Evolutionary conservation across 768 basidiomycete species (phyloP), one percentile per base, ranked within the genome.

Genomic region (Tulasnella sp.): DNA sequence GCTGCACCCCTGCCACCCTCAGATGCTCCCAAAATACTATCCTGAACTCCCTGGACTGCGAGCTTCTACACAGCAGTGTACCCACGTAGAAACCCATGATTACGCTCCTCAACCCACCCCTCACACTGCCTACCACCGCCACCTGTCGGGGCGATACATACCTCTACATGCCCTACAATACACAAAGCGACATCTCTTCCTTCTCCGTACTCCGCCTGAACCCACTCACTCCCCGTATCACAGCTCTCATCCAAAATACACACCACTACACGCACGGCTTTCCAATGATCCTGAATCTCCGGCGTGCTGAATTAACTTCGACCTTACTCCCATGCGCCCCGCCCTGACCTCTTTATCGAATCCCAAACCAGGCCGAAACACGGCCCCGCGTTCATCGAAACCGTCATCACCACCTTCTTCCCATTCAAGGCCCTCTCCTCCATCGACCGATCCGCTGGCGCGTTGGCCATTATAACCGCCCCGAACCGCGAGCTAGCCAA

Each of bases 341-440:
- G 73, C 50, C 76, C 85, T 60, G 92, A 94, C 70, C 80, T 87
- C 12, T 93, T 96, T 70, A 88, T 97, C 59, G 93, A 96, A 70
- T 89, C 92, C 11, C 92, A 97, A 69, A 97, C 94, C 8, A 93
- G 94, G 57, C 96, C 93, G 0, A 94, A 93, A 67, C 97, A 97
- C 73, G 97, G 92, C 0, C 73, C 97, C 22, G 80, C 92, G 2
- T 98, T 88, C 74, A 79, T 98, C 24, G 80, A 97, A 10, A 94
- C 94, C 25, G 91, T 98, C 70, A 80, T 98, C 45, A 90, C 97
- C 63, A 92, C 94, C 69, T 84, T 98, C 54, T 78, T 98, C 34
- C 90, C 92, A 1, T 77, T 97, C 51, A 87, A 89, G 57, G 81
- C 83, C 11, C 77, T 83, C n/a, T 92, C 91, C 3, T 94, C 87